Base-by-base conservation (phyloP, 1,139 yeast species). In the Pichia sp. region DNA sequence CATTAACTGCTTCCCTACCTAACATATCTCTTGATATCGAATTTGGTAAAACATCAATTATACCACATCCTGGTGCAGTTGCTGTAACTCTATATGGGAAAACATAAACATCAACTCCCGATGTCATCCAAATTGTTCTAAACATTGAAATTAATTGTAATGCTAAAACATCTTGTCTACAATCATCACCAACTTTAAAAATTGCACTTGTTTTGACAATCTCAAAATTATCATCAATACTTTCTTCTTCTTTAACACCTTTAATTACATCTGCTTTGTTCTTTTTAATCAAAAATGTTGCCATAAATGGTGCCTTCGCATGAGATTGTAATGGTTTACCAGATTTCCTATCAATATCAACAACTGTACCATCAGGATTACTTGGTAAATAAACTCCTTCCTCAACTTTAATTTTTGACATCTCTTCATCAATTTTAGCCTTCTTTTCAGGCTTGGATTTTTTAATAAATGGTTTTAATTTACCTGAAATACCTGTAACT, bases 1-100 rank as follows among this genome's bases (percentile, higher is more conserved):
- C 99, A 68, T 95, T 95, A 42, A 95, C 99, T 0, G 99, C 99
- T 67, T 95, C 99, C 65, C 99, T 83, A 45, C 99, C 99, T 56
- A 95, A 77, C 99, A 95, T 91, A 70, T 95, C 99, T 72, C 99
- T 83, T 46, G 96, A 88, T 30, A 90, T 84, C 16, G 97, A 84
- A 67, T 91, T 88, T 36, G 99, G 99, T 59, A 95, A 77, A 41
- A 95, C 99, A 67, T 95, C 99, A 72, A 95, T 93, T 45, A 95
- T 96, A 69, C 99, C 99, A 73, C 98, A 90, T 1, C 99, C 99
- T 1, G 99, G 98, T 1, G 96, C 97, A 8, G 99, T 93, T 1
- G 99, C 99, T 0, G 97, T 91, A 25, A 95, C 99, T 59, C 98
- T 75, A 70, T 95, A 80, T 1, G 99, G 99, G 71, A 80, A 95